Evolutionary conservation across 768 basidiomycete genomes (phyloP).

Genomic region (Butyriboletus loyo): DNA sequence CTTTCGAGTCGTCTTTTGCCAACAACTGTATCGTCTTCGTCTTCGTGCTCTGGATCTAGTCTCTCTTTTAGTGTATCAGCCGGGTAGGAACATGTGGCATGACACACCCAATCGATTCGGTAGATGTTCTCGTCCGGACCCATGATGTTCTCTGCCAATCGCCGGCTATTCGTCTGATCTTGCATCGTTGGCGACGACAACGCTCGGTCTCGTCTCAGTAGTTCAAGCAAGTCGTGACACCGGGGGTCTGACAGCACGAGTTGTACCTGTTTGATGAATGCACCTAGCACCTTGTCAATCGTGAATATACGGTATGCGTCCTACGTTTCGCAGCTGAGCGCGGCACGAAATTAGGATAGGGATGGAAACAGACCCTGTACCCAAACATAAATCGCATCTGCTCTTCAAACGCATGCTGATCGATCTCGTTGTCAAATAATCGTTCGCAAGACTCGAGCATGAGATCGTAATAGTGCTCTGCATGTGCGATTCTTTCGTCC

Average conservation of each 20-base stretch:
- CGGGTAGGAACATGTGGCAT: neutral
- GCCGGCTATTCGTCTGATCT: slow-evolving; percentile 65
- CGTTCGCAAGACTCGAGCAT: slow-evolving; percentile 85
- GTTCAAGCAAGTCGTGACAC: slow-evolving; percentile 70
- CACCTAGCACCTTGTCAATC: slow-evolving; percentile 85
- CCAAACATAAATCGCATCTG: slow-evolving; percentile 86
- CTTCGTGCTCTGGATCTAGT: slow-evolving; percentile 61
- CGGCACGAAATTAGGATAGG: neutral
- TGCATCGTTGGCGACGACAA: slow-evolving; percentile 60
- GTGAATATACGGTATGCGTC: slow-evolving; percentile 90
- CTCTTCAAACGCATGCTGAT: slow-evolving; percentile 85
- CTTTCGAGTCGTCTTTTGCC: slow-evolving; percentile 73
- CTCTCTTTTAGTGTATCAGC: neutral
- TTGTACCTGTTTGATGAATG: slow-evolving; percentile 89
- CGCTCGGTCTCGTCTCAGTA: slow-evolving; percentile 65
- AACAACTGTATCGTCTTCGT: slow-evolving; percentile 71
- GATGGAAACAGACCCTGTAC: slow-evolving; percentile 49
- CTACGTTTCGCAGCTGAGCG: slow-evolving; percentile 33
- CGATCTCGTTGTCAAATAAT: slow-evolving; percentile 90
- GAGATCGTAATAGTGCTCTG: slow-evolving; percentile 75
- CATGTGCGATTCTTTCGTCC: slow-evolving; percentile 40
- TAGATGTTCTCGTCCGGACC: slow-evolving; percentile 79
- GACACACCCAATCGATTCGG: slow-evolving; percentile 74
- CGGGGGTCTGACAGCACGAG: slow-evolving; percentile 63
- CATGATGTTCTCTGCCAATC: slow-evolving; percentile 64